Base-by-base conservation (phyloP, 345 rosid genomes). In the Camelina hispida region DNA sequence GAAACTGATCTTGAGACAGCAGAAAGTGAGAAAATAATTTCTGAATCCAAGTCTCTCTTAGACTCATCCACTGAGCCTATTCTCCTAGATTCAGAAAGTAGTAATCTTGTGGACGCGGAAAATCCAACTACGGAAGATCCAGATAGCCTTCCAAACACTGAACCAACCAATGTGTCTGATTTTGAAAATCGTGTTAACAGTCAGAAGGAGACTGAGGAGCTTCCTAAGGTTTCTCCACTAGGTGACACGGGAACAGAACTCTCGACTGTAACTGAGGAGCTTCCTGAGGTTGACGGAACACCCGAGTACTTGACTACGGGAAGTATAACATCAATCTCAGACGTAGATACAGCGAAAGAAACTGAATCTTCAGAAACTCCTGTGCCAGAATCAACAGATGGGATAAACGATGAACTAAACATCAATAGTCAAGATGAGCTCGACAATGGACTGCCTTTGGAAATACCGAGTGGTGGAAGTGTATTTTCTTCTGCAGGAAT, bases 401-500 rank as follows among this genome's bases (percentile, higher is more conserved):
- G 76, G 60, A 66, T 78, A 66, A 73, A 62, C 70, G 68, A 76
- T 67, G 81, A 84, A 68, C 76, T 74, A 58, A 74, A 69, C 8
- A 17, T 62, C 30, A 64, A 66, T 71, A 81, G 66, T 80, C 75
- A 70, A 54, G 73, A 60, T 72, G 85, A 79, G 52, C 62, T 61
- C 73, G 76, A 35, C 71, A 81, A 66, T 17, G 68, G 53, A 74
- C 60, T 72, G 43, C 66, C 61, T 74, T 66, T 74, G 65, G 87
- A 82, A 64, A 74, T 80, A 55, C 74, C 82, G 18, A 74, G 71
- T 60, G 72, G 79, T 9, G 70, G 77, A 71, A 75, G 60, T 68
- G 69, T 75, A 69, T 90, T 79, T 75, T 76, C 83, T 56, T 81
- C 87, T 51, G 79, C 87, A 28, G 96, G 97, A 50, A 92, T 90